Conservation (phyloP, 306 rosid species). For the Dalbergia cultrata region DNA sequence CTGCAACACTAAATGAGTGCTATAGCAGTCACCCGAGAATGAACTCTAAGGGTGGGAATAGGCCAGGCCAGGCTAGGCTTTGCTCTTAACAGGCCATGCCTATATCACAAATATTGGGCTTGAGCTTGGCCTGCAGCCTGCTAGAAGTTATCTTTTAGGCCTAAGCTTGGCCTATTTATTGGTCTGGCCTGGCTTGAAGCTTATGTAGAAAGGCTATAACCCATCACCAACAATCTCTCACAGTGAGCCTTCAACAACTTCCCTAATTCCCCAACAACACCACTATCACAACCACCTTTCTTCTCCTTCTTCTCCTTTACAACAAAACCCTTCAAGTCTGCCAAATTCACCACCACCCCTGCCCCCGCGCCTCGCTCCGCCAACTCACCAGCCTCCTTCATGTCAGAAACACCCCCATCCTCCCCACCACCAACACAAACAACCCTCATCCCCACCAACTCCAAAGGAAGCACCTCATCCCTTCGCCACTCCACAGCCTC, state of each 20-base stretch:
- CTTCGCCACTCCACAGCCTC: constrained; percentile 59
- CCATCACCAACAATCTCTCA: constrained; percentile 79
- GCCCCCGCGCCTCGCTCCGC: constrained; percentile 65
- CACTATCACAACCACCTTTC: constrained; percentile 36
- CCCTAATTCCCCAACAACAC: constrained; percentile 60
- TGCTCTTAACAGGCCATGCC: too few relatives aligned
- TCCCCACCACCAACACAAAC: constrained; percentile 61
- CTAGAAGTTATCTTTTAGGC: too few relatives aligned
- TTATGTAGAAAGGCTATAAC: too few relatives aligned
- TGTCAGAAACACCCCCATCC: constrained; percentile 41
- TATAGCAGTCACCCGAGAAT: too few relatives aligned
- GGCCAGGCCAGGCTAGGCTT: too few relatives aligned
- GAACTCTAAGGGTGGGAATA: too few relatives aligned
- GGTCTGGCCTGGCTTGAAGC: too few relatives aligned
- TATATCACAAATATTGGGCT: too few relatives aligned
- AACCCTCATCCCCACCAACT: constrained; percentile 61
- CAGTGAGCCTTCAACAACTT: constrained; percentile 58
- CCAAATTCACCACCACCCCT: constrained; percentile 77
- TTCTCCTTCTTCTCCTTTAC: constrained; percentile 49
- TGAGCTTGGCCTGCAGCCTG: too few relatives aligned
- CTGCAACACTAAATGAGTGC: too few relatives aligned
- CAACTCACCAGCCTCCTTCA: constrained; percentile 53
- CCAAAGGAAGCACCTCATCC: constrained; percentile 64
- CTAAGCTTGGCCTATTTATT: too few relatives aligned
- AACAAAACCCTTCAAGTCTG: constrained; percentile 75